Evolutionary conservation across 106 monocot genomes (phyloP).

Genomic region (Dendrobium nobile): DNA sequence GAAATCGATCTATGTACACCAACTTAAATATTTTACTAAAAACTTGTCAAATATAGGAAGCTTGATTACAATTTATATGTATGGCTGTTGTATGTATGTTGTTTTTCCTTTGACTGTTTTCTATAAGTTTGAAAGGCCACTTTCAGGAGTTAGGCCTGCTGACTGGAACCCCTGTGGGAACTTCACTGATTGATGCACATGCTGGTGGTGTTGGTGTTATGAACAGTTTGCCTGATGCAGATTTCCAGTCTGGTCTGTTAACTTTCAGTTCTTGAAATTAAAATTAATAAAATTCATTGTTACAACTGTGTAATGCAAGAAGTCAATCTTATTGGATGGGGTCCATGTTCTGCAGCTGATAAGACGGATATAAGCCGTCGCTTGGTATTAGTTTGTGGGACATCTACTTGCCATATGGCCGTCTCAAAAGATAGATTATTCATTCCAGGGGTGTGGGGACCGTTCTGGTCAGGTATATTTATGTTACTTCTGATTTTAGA

Average conservation of each 20-base stretch:
- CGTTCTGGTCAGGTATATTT: constrained; percentile 86
- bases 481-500: background rate
- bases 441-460: constrained; percentile 96
- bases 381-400: constrained; percentile 96
- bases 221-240: constrained; percentile 58
- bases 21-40: background rate
- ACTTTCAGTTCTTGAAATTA: background rate
- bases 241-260: constrained; percentile 7
- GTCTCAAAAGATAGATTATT: constrained; percentile 71
- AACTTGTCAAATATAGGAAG: background rate
- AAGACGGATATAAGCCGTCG: constrained; percentile 55
- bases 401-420: constrained; percentile 98
- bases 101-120: background rate
- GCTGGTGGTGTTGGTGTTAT: constrained; percentile 95
- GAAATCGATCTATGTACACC: constrained; percentile 1
- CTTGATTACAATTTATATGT: background rate
- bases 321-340: background rate
- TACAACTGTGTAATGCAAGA: background rate
- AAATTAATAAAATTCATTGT: background rate
- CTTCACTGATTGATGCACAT: constrained; percentile 96
- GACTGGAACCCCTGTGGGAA: constrained; percentile 89
- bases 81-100: background rate
- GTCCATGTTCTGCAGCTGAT: constrained; percentile 34
- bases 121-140: constrained; percentile 8
- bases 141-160: constrained; percentile 72